phyloP scores from a whole-genome alignment of 2,329 filamentous ascomycete species.

The Bipolaris victoriae region DNA sequence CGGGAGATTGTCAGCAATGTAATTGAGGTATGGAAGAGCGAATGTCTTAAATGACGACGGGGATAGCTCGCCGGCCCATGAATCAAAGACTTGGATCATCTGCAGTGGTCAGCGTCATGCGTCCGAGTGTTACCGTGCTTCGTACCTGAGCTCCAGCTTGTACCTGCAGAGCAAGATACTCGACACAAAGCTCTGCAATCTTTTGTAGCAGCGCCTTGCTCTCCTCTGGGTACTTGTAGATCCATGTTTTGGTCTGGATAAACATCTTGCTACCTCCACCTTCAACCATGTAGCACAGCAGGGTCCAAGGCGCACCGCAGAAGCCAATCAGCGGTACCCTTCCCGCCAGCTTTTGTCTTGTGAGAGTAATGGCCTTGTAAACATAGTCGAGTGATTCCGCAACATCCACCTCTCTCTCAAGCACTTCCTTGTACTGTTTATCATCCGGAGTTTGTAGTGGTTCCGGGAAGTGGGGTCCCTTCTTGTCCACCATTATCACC shows the following conservation, averaged over 20 bases:
- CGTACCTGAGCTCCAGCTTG: slow-evolving; percentile 85
- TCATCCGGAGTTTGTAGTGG: slow-evolving; percentile 82
- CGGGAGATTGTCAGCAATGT: slow-evolving; percentile 84
- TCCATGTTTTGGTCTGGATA: slow-evolving; percentile 92
- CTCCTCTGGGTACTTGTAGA: slow-evolving; percentile 85
- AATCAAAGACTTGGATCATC: slow-evolving; percentile 96
- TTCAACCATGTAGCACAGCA: slow-evolving; percentile 99
- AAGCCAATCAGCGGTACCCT: slow-evolving; percentile 94
- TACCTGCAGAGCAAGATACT: slow-evolving; percentile 91
- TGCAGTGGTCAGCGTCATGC: slow-evolving; percentile 44
- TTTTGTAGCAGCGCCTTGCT: slow-evolving; percentile 84
- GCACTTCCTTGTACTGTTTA: slow-evolving; percentile 78
- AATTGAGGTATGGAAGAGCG: slow-evolving; percentile 81
- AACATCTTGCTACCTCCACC: slow-evolving; percentile 96
- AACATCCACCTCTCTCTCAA: slow-evolving; percentile 82
- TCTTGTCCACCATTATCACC: slow-evolving; percentile 98
- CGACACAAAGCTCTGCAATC: slow-evolving; percentile 92
- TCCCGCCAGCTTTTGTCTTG: slow-evolving; percentile 83
- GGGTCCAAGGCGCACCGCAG: slow-evolving; percentile 94
- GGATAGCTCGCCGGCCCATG: slow-evolving; percentile 93
- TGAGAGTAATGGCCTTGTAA: slow-evolving; percentile 92
- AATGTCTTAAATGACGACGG: slow-evolving; percentile 84
- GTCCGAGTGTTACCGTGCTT: not conserved
- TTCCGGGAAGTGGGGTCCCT: slow-evolving; percentile 90
- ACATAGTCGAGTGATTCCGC: slow-evolving; percentile 87